Evolutionary conservation across 331 rosid species (phyloP), one percentile per base, ranked within the genome.

Genomic region (Quercus lobata): DNA sequence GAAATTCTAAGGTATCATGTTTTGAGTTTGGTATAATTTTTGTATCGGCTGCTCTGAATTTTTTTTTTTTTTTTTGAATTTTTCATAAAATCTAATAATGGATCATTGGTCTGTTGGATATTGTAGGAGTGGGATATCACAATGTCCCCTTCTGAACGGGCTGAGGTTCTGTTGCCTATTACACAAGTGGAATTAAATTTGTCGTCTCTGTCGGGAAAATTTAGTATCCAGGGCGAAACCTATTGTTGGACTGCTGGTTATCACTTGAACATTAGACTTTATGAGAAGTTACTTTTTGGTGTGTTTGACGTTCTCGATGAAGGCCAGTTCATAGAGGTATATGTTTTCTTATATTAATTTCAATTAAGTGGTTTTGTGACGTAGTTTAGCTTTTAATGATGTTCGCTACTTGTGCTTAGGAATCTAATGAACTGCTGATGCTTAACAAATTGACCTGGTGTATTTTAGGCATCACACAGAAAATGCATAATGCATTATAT

Each of bases 381-480:
- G 4, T 76, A 37, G 21, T 54, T 57, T 68, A 53, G 29, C 49
- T 84, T n/a, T 41, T 61, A 49, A 34, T 52, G 73, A 75, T 76
- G 66, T 66, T 78, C 57, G 32, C 46, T 71, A 56, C 34, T 44
- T 11, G 75, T 55, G 15, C 24, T 37, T 69, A 89, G 92, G 92
- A 86, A 80, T 84, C 80, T 73, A 84, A 89, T 75, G 87, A 84
- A 65, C 66, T 73, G 57, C 81, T 84, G 81, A 66, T 4, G 79
- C 87, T 80, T 52, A 57, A 82, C 65, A 84, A 86, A 53, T 82
- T 84, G 84, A 80, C 92, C 60, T 89, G 92, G 92, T 57, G 83
- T 58, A 72, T 79, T 79, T 80, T 88, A 34, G 90, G 90, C 82
- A 82, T 86, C 77, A 86, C 88, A 58, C 85, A 81, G 75, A 84